Base-by-base conservation (phyloP, 345 rosid species). In the Erodium maritimum region DNA sequence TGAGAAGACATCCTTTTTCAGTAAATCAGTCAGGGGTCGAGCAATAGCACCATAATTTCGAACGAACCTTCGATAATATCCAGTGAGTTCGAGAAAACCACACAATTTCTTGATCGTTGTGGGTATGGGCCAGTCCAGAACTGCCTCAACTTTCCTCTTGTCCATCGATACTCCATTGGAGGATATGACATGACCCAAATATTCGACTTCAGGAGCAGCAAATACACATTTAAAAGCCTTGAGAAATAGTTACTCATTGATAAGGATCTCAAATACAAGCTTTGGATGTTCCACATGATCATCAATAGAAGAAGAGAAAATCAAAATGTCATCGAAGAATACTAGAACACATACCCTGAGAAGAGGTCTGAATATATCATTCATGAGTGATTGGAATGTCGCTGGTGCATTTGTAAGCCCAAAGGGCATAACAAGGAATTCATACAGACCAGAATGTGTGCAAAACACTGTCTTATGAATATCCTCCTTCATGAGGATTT, bases 391-490 rank as follows among this genome's bases (percentile, higher is more conserved):
- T 25, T 69, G 55, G 19, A 59, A 69, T 0, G 68, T 69, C 9
- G 68, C 34, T 1, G 68, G 68, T 0, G 56, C 63, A 23, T 63
- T 69, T 0, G 67, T 56, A 0, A 69, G 23, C 0, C 68, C 59
- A 54, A 63, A 59, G 14, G 65, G 56, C 73, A 69, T 63, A 0
- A 63, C 67, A 0, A 62, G 17, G 19, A 57, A 68, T 10, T 68
- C 67, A 37, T 52, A 62, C 18, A 62, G 72, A 4, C 67, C 33
- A 3, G 7, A 25, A 7, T 25, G 33, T 2, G 33, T 25, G 7
- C 33, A 25, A 25, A 25, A 25, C 33, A 7, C 7, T 25, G 33
- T 25, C 7, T 25, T 25, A 3, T 3, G 33, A 25, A 25, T 25
- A 25, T 25, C 33, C 3, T 25, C 33, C 33, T 7, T 25, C 33